Evolutionary conservation across 306 rosid species (phyloP), one percentile per base, ranked within the genome.

Genomic region (Herpetospermum pedunculosum): DNA sequence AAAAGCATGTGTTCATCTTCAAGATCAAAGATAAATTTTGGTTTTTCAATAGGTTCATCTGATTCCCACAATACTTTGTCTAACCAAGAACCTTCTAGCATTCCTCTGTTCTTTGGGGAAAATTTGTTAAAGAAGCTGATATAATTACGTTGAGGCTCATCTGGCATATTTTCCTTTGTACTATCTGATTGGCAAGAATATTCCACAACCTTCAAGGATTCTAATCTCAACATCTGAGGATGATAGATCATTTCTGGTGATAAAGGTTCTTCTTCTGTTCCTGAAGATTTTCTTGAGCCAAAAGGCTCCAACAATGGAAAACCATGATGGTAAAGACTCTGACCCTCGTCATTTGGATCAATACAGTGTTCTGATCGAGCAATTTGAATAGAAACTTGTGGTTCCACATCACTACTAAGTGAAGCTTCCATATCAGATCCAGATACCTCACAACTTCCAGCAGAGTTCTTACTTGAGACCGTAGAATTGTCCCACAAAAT

Each of bases 1-100:
- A 91, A 93, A 83, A 91, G 94, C 98, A 93, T 93, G 63, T 91
- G 94, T 82, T 91, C 92, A 84, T 93, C 98, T 80, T 89, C 90
- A 75, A 93, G 97, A 89, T 93, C 98, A 79, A 89, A 84, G 38
- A 93, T 93, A 44, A 93, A 96, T 83, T 89, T 93, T 49, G 92
- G 88, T 79, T 89, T 89, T 62, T 81, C 80, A 21, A 70, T 70
- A 65, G 88, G 83, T 75, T 64, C 75, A 75, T 86, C 81, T 75
- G 81, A 77, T 68, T 91, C 97, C 98, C 98, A 93, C 68, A 91
- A 80, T 83, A 93, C 88, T 38, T 87, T 81, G 83, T 91, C 97
- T 44, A 89, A 77, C 98, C 98, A 93, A 19, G 89, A 89, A 23
- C 86, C 94, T 70, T 91, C 94, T 76, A 87, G 76, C 82, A 93